phyloP scores from a whole-genome alignment of 768 basidiomycete species.

The Tricholoma matsutake region DNA sequence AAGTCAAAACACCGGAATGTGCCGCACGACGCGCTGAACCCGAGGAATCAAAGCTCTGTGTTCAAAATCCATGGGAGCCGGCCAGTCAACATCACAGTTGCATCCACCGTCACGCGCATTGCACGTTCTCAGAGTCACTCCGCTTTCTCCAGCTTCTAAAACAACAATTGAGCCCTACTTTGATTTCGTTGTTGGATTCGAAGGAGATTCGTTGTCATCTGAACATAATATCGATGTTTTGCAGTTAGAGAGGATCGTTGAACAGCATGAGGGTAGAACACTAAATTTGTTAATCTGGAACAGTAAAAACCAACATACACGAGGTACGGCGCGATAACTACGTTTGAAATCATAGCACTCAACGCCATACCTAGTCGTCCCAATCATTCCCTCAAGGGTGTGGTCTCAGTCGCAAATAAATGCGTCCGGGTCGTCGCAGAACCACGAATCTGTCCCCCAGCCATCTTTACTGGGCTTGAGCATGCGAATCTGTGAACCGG shows the following conservation, averaged over 20 bases:
- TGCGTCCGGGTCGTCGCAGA: conserved; percentile 32
- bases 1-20: too few species aligned
- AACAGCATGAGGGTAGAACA: conserved; percentile 68
- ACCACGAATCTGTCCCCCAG: conserved; percentile 45
- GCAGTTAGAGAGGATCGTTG: conserved; percentile 78
- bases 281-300: conserved; percentile 82
- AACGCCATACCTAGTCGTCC: conserved; percentile 56
- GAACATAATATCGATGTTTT: conserved; percentile 60
- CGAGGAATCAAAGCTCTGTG: not conserved
- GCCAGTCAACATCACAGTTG: conserved; percentile 58
- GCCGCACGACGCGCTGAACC: not conserved
- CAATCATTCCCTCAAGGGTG: conserved; percentile 77
- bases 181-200: conserved; percentile 93
- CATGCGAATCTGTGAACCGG: conserved; percentile 91
- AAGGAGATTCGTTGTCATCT: conserved; percentile 57
- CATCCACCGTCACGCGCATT: conserved; percentile 62
- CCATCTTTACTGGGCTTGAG: conserved; percentile 93
- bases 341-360: conserved; percentile 1
- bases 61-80: conserved; percentile 57
- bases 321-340: conserved; percentile 46
- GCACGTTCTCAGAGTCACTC: conserved; percentile 88
- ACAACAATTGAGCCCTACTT: conserved; percentile 91
- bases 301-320: conserved; percentile 67
- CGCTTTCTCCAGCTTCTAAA: conserved; percentile 82
- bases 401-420: conserved; percentile 58